These are phyloP conservation scores for Populus pruinosa DNA, from an alignment of 345 rosid genomes.

Conservation along the genomic window DNA sequence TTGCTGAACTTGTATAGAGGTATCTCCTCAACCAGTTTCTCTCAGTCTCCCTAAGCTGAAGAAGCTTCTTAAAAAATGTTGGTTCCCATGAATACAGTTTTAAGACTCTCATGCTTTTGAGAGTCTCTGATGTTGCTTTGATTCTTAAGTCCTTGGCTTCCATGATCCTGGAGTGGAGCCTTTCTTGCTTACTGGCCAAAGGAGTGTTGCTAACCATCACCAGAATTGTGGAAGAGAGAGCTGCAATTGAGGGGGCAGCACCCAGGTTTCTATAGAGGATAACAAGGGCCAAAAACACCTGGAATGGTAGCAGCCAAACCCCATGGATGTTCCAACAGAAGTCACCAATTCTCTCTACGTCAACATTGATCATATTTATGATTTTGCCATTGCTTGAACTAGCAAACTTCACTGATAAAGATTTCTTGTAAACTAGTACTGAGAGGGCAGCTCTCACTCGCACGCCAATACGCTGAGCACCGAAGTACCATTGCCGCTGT, in stretches of 20 bases:
- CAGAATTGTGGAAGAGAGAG: slow-evolving; percentile 43
- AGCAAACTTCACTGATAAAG: slow-evolving; percentile 40
- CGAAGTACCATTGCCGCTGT: slow-evolving; percentile 69
- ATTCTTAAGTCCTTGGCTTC: slow-evolving; percentile 43
- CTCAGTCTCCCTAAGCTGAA: slow-evolving; percentile 51
- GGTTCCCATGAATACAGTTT: slow-evolving; percentile 54
- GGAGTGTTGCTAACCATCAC: slow-evolving; percentile 74
- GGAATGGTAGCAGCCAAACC: slow-evolving; percentile 68
- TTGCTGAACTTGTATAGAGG: slow-evolving; percentile 50
- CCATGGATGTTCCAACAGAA: slow-evolving; percentile 57
- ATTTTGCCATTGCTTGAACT: slow-evolving; percentile 48
- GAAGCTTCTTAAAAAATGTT: slow-evolving; percentile 41
- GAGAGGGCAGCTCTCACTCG: slow-evolving; percentile 52
- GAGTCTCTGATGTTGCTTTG: slow-evolving; percentile 52
- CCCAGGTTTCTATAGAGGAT: slow-evolving; percentile 56
- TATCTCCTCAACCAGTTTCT: slow-evolving; percentile 43
- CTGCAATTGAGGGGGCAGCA: slow-evolving; percentile 51
- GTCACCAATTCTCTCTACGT: slow-evolving; percentile 67
- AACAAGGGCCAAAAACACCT: slow-evolving; percentile 50
- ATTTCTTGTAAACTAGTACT: slow-evolving; percentile 50
- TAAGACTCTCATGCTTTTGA: slow-evolving; percentile 56
- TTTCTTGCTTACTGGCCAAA: slow-evolving; percentile 49
- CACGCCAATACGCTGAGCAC: slow-evolving; percentile 59
- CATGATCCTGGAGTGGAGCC: slow-evolving; percentile 56
- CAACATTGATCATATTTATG: slow-evolving; percentile 56